Percentiles rank a stretch among this genome's conserved stretches.
Evolutionary conservation across 1,284 basidiomycete species (phyloP).

Genomic region (Tausonia pullulans): DNA sequence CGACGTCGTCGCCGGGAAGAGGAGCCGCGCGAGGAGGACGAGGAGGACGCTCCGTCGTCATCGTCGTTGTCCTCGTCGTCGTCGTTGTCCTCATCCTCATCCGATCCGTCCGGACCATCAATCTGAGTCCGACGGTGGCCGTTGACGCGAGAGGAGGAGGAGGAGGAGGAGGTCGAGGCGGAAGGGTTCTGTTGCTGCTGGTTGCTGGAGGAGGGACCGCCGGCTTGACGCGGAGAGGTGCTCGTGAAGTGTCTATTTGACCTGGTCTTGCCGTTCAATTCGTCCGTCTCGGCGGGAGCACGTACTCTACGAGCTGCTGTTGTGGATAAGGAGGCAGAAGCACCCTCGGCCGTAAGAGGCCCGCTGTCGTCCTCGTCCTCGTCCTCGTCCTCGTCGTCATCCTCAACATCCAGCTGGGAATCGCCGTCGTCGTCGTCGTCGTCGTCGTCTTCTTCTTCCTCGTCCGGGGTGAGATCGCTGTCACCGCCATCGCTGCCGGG

Average conservation of each 20-base stretch:
- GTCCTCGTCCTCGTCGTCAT: constrained; percentile 15
- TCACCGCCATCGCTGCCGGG: constrained; percentile 10
- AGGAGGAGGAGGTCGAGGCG: background rate
- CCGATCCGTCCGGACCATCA: background rate
- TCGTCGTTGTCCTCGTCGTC: constrained; percentile 14
- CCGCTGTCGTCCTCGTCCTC: constrained; percentile 3
- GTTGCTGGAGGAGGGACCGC: background rate
- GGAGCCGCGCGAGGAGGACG: background rate
- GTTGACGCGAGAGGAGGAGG: background rate
- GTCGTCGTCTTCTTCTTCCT: constrained; percentile 6
- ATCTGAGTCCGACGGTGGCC: background rate
- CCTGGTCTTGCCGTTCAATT: background rate
- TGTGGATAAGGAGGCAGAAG: background rate
- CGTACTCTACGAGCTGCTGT: background rate
- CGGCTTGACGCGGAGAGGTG: background rate
- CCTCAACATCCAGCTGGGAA: constrained; percentile 5
- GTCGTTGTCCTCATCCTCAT: constrained; percentile 4
- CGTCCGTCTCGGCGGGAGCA: background rate
- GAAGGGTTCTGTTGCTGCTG: background rate
- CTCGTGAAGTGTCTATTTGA: background rate
- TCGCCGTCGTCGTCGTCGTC: background rate
- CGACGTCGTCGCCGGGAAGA: background rate
- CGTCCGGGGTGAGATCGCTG: constrained; percentile 12
- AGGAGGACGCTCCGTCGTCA: background rate
- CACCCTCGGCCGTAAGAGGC: background rate